phyloP scores from a whole-genome alignment of 495 filamentous ascomycete species.

The Cairneyella variabilis region DNA sequence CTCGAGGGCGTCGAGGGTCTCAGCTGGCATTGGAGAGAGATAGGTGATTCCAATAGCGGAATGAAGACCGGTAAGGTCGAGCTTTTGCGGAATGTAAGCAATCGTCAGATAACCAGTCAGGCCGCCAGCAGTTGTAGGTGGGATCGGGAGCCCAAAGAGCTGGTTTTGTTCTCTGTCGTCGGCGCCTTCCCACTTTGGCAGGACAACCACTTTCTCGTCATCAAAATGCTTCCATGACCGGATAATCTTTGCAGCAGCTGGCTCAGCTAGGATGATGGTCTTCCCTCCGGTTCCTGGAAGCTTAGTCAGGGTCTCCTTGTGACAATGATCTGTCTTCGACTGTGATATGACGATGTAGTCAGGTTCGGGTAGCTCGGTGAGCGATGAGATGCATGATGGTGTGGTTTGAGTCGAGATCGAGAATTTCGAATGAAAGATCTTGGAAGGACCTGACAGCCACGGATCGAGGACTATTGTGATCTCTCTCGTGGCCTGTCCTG shows the following conservation, averaged over 20 bases:
- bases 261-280: conserved; percentile 62
- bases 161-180: conserved; percentile 16
- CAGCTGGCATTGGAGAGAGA: conserved; percentile 32
- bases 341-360: conserved; percentile 69
- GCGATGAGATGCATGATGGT: conserved; percentile 53
- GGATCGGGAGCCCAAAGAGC: conserved; percentile 37
- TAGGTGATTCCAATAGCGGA: conserved; percentile 70
- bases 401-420: conserved; percentile 50
- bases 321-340: conserved; percentile 66
- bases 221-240: conserved; percentile 63
- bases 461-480: conserved; percentile 69
- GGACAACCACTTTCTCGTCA: conserved; percentile 42
- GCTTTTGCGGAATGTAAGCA: conserved; percentile 56
- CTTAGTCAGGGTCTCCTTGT: conserved; percentile 60
- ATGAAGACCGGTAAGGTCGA: conserved; percentile 58
- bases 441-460: conserved; percentile 61
- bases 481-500: conserved; percentile 2
- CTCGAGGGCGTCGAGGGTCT: background rate
- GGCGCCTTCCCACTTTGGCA: conserved; percentile 49
- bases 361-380: conserved; percentile 56
- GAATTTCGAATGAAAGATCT: conserved; percentile 58
- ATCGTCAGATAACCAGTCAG: conserved; percentile 60
- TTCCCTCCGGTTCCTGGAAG: conserved; percentile 46
- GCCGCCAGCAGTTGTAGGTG: conserved; percentile 39
- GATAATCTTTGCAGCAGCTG: conserved; percentile 57